Percentiles rank a stretch among this genome's conserved stretches.
Evolutionary conservation across 148 eudicot species (phyloP).

Genomic region (Nepenthes mirabilis): DNA sequence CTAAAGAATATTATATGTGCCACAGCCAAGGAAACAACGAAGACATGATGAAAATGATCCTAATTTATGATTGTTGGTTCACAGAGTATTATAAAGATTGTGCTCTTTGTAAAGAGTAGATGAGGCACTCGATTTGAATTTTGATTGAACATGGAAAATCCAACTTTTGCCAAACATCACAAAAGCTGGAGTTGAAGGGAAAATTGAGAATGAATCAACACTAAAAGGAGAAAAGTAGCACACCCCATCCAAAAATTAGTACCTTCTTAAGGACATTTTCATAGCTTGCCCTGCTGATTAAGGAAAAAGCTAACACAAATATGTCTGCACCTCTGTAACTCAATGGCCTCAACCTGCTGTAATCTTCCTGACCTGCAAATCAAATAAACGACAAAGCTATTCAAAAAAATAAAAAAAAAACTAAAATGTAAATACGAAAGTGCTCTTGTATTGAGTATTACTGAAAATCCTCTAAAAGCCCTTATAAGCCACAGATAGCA

Average conservation of each 20-base stretch:
- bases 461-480: not conserved
- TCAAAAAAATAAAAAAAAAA: slow-evolving; percentile 2
- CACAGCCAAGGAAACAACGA: no score
- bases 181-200: no score
- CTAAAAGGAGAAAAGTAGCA: no score
- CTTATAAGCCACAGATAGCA: not conserved
- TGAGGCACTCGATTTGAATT: no score
- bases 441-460: not conserved
- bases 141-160: no score
- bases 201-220: no score
- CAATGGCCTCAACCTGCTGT: slow-evolving; percentile 88
- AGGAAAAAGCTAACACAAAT: slow-evolving; percentile 85
- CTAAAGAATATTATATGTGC: no score
- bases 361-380: slow-evolving; percentile 79
- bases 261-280: slow-evolving; percentile 98
- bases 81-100: no score
- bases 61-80: no score
- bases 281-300: slow-evolving; percentile 86
- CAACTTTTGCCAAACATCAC: no score
- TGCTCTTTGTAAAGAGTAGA: no score
- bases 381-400: not conserved
- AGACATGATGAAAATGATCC: no score
- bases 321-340: slow-evolving; percentile 95
- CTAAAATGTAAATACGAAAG: not conserved
- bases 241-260: slow-evolving; percentile 1